Base-by-base conservation (phyloP, 2,329 filamentous ascomycete species). In the Akanthomyces dipterigenus region DNA sequence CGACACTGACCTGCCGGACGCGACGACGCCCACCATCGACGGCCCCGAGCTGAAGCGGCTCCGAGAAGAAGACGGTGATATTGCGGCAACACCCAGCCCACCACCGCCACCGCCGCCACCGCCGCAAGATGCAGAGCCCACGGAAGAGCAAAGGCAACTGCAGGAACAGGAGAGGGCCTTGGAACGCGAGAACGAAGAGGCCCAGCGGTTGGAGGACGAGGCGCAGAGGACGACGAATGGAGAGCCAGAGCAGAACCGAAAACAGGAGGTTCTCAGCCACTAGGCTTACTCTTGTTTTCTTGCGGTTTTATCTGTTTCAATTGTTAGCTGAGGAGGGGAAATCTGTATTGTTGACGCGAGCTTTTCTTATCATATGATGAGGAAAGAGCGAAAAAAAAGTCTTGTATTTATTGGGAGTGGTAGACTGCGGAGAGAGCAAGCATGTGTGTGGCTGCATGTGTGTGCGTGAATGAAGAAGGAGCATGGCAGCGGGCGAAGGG, bases 1-100 rank as follows among this genome's bases (percentile, higher is more conserved):
- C 40, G 77, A 75, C 18, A 79, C 79, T 1, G 57, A 54, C 20
- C 5, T 54, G 26, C 48, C 48, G 1, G 76, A 73, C 42, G 68
- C 74, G 43, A 82, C 80, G 1, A 82, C 80, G 1, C 82, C 83
- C 1, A 78, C 77, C 1, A 78, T 77, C 1, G 86, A 87, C 65
- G 77, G 78, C n/a, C 82, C 82, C 24, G 81, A 78, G 42, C 71
- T 80, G 31, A 85, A 85, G 72, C 77, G 80, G 14, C 63, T 81
- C 56, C 80, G 80, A 65, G 80, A 82, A 59, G 76, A 79, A 14
- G 78, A 79, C 24, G 11, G 40, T 2, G 42, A 40, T 24, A 73
- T 76, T 54, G 72, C 70, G 50, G 68, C 69, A 20, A 73, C 70
- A 53, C 68, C 70, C 22, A 69, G 66, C 51, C 75, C 79, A 5